phyloP scores from a whole-genome alignment of 1,139 yeast species.

The Suhomyces wounanorum region DNA sequence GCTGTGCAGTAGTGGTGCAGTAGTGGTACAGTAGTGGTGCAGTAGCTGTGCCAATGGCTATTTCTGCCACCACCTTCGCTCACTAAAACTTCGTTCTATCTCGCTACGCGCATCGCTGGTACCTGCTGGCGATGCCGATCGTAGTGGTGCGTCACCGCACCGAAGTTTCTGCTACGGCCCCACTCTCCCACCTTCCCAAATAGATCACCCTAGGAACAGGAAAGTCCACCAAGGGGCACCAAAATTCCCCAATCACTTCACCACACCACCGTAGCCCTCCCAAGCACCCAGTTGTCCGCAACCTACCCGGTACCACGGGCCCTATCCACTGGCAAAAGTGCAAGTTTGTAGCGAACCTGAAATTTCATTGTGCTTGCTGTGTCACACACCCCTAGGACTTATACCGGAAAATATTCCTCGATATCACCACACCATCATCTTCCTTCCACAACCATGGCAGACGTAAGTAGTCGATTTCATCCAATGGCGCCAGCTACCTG shows the following conservation, averaged over 20 bases:
- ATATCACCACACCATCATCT: constrained; percentile 3
- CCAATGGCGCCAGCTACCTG: neutral
- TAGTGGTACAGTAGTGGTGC: too few relatives aligned
- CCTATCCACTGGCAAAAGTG: too few relatives aligned
- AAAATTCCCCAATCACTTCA: too few relatives aligned
- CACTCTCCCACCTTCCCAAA: too few relatives aligned
- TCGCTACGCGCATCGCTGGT: neutral
- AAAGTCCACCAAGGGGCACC: too few relatives aligned
- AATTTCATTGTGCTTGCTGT: constrained; percentile 7
- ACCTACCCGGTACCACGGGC: too few relatives aligned
- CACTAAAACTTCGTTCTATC: neutral
- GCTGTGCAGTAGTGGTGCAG: too few relatives aligned
- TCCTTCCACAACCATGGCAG: constrained; percentile 6
- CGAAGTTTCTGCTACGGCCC: neutral
- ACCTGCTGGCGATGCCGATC: neutral
- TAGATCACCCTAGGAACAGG: too few relatives aligned
- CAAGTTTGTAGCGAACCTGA: neutral
- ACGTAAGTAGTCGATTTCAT: constrained; percentile 5
- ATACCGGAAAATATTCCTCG: constrained; percentile 7
- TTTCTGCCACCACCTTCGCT: neutral
- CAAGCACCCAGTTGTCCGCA: too few relatives aligned
- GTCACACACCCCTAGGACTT: constrained; percentile 6
- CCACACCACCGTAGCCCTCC: too few relatives aligned
- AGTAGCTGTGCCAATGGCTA: neutral
- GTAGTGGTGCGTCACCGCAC: neutral